phyloP scores from a whole-genome alignment of 345 rosid species.

The Psidium friedrichsthalianum region DNA sequence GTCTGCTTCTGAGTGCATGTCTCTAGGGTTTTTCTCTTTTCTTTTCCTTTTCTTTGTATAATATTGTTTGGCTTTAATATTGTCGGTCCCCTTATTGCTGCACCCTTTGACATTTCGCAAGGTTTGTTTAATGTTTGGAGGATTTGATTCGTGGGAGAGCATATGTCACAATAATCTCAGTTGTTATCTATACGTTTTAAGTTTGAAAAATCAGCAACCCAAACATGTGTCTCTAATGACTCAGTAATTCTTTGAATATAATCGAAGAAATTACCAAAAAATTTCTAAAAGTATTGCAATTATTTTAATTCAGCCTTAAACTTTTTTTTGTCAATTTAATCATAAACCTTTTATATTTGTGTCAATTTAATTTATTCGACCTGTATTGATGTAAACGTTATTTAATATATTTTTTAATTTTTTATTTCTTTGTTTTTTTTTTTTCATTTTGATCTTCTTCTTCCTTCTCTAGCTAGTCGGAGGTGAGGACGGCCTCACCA shows the following conservation, averaged over 20 bases:
- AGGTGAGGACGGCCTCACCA: too few species aligned
- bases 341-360: too few species aligned
- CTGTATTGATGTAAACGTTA: too few species aligned
- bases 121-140: neutral
- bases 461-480: too few species aligned
- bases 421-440: too few species aligned
- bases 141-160: neutral
- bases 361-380: too few species aligned
- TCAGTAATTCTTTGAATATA: neutral
- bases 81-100: conserved; percentile 1
- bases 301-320: too few species aligned
- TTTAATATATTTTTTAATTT: too few species aligned
- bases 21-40: neutral
- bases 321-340: too few species aligned
- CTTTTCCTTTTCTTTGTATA: neutral
- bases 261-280: too few species aligned
- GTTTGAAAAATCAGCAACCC: neutral
- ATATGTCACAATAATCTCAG: conserved; percentile 7
- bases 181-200: neutral
- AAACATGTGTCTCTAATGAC: neutral
- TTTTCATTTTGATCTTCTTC: too few species aligned
- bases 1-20: neutral
- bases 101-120: neutral
- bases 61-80: neutral
- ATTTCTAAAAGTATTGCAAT: too few species aligned